Percentiles rank a stretch among this genome's conserved stretches.
Evolutionary conservation across 768 basidiomycete genomes (phyloP).

Genomic region (Cystofilobasidium bisporidii): DNA sequence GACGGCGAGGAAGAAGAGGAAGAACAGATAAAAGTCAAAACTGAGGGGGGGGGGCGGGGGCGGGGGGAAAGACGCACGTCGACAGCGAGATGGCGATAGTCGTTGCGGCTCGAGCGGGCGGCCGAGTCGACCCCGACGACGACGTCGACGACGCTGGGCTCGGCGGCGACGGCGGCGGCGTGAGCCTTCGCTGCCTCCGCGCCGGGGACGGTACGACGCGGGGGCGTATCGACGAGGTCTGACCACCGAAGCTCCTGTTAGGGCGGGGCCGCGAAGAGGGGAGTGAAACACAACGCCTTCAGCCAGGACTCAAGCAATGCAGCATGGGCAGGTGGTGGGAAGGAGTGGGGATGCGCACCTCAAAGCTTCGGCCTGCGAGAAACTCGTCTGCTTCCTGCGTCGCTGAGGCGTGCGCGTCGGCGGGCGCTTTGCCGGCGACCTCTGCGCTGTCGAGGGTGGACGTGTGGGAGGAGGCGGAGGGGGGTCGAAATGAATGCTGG

Average conservation of each 20-base stretch:
- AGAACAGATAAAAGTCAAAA: background rate
- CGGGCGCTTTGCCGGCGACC: background rate
- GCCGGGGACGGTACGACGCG: slow-evolving; percentile 6
- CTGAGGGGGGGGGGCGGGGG: no score
- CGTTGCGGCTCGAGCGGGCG: no score
- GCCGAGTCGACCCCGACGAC: background rate
- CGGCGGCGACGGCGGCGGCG: background rate
- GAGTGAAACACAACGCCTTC: no score
- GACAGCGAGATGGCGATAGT: background rate
- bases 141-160: background rate
- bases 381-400: slow-evolving; percentile 1
- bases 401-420: background rate
- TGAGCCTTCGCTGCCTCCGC: background rate
- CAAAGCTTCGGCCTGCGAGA: background rate
- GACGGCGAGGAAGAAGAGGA: background rate
- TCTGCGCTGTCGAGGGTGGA: background rate
- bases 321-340: background rate
- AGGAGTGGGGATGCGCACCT: background rate
- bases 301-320: no score
- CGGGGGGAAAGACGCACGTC: slow-evolving; percentile 4
- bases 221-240: background rate
- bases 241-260: background rate
- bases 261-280: no score
- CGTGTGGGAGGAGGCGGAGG: no score
- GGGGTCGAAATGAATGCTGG: background rate